Conservation (phyloP, 1,139 yeast species). For the Sugiyamaella grinbergsii region DNA sequence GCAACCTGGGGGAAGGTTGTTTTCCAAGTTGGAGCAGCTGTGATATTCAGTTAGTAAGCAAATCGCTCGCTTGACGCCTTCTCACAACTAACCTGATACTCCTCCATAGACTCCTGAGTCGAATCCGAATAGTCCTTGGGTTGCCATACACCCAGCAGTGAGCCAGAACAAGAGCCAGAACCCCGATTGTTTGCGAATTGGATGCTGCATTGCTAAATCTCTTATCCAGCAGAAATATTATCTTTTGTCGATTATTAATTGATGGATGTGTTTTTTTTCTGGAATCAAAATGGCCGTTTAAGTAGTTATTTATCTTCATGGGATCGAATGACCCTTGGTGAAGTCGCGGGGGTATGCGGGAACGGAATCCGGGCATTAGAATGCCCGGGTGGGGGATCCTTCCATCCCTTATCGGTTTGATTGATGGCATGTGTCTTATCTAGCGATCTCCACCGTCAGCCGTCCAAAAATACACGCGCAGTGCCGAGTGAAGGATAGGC, state of each 20-base stretch:
- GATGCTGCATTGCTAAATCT: slow-evolving; percentile 24
- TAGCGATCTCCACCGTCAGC: no score
- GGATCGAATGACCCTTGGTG: slow-evolving; percentile 6
- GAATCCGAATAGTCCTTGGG: slow-evolving; percentile 20
- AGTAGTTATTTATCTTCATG: slow-evolving; percentile 14
- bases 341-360: slow-evolving; percentile 18
- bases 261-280: neutral
- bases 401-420: no score
- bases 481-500: no score
- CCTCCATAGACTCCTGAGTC: slow-evolving; percentile 22
- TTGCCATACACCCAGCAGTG: slow-evolving; percentile 22
- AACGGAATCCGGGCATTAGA: neutral
- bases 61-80: neutral
- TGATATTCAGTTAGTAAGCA: neutral
- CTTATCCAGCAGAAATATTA: no score
- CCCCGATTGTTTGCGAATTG: slow-evolving; percentile 18
- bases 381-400: neutral
- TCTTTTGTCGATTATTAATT: slow-evolving; percentile 1
- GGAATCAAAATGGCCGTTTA: slow-evolving; percentile 8
- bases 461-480: no score
- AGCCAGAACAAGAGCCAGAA: slow-evolving; percentile 23
- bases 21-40: slow-evolving; percentile 20
- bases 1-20: slow-evolving; percentile 19
- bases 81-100: slow-evolving; percentile 15
- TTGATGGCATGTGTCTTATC: neutral